Percentiles rank a stretch among this genome's conserved stretches.
Conservation (phyloP, 148 eudicot genomes). For the Camellia granthamiana region DNA sequence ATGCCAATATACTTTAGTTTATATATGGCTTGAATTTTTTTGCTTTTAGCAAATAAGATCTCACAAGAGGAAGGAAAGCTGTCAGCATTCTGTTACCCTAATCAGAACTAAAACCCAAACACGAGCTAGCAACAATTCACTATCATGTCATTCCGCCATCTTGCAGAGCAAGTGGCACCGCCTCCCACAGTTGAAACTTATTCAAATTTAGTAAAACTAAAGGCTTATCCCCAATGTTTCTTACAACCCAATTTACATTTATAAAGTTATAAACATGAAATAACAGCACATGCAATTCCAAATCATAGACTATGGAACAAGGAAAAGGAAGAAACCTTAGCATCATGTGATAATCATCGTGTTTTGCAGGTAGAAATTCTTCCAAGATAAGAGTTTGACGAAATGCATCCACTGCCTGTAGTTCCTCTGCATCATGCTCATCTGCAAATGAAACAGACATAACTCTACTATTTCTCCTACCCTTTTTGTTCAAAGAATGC, state of each 20-base stretch:
- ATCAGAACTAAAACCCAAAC: background rate
- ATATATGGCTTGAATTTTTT: background rate
- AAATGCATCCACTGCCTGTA: conserved; percentile 71
- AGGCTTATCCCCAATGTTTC: background rate
- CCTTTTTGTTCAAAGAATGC: conserved; percentile 57
- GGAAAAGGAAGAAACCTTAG: conserved; percentile 51
- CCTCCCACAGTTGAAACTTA: background rate
- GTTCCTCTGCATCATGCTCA: conserved; percentile 82
- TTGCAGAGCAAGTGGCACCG: background rate
- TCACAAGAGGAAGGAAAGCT: background rate
- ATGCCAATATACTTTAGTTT: background rate
- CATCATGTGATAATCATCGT: conserved; percentile 81
- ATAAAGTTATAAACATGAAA: background rate
- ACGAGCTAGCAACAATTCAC: background rate
- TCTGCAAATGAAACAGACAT: conserved; percentile 77
- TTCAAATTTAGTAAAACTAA: background rate
- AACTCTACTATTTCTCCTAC: conserved; percentile 65
- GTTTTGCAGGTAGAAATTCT: conserved; percentile 71
- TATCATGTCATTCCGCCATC: background rate
- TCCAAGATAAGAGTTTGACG: conserved; percentile 78
- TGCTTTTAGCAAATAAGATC: background rate
- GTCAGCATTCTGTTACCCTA: background rate
- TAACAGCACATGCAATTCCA: background rate
- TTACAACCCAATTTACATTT: background rate
- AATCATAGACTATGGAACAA: background rate